Percentiles rank a stretch among this genome's conserved stretches.
phyloP scores from a whole-genome alignment of 2,329 filamentous ascomycete genomes.

The Penicillium glabrum region DNA sequence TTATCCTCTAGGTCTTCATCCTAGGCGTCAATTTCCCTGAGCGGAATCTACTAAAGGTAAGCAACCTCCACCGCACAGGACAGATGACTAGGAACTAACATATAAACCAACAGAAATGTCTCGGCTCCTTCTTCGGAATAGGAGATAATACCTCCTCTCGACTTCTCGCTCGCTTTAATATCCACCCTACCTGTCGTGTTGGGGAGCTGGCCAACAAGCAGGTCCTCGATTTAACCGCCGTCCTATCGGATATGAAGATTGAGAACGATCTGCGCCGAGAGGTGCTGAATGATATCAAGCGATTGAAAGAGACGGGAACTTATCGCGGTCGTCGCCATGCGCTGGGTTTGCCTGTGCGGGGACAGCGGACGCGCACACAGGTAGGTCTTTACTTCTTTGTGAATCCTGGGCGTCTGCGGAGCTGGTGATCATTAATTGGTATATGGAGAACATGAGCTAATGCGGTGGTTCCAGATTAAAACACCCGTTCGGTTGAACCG shows the following conservation, averaged over 20 bases:
- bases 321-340: constrained; percentile 89
- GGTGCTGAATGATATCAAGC: constrained; percentile 78
- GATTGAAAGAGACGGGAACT: constrained; percentile 85
- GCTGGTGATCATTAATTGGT: neutral
- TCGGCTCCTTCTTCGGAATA: constrained; percentile 84
- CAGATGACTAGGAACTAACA: constrained; percentile 8
- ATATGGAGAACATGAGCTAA: constrained; percentile 17
- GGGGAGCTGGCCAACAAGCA: constrained; percentile 73
- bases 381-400: constrained; percentile 37
- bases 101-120: constrained; percentile 45
- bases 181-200: constrained; percentile 79
- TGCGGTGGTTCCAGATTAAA: constrained; percentile 48
- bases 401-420: neutral
- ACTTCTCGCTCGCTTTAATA: constrained; percentile 84
- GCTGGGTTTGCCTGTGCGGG: constrained; percentile 86
- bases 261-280: constrained; percentile 81
- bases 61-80: constrained; percentile 19
- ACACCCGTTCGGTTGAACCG: constrained; percentile 61
- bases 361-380: constrained; percentile 82
- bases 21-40: constrained; percentile 85
- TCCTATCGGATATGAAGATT: constrained; percentile 88
- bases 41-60: constrained; percentile 77
- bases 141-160: constrained; percentile 68
- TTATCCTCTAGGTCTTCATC: constrained; percentile 68
- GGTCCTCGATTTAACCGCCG: constrained; percentile 76